Evolutionary conservation across 768 basidiomycete species (phyloP).

Genomic region (Tremella fuciformis): DNA sequence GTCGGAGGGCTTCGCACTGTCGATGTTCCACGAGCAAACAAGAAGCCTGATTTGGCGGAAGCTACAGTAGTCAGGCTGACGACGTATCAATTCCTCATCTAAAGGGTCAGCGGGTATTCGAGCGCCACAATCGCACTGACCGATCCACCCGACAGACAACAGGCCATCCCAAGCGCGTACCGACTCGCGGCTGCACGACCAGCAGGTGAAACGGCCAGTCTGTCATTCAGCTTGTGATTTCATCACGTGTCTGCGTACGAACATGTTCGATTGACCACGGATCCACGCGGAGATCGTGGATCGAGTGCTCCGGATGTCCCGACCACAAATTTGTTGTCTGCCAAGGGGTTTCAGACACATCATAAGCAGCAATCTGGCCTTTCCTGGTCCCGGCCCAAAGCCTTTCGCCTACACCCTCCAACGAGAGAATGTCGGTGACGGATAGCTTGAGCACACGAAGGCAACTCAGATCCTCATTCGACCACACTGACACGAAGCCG

Average conservation of each 20-base stretch:
- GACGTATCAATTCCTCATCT: conserved; percentile 71
- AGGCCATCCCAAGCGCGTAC: conserved; percentile 87
- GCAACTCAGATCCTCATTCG: conserved; percentile 56
- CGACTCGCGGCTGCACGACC: conserved; percentile 72
- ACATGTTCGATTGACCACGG: conserved; percentile 69
- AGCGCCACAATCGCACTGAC: conserved; percentile 57
- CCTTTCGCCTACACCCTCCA: conserved; percentile 78
- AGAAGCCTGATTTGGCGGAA: conserved; percentile 76
- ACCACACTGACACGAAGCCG: conserved; percentile 84
- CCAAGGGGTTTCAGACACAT: conserved; percentile 70
- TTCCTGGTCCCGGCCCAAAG: conserved; percentile 85
- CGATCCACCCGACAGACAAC: conserved; percentile 77
- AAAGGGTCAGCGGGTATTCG: not conserved
- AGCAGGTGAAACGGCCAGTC: conserved; percentile 60
- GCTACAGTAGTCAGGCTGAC: conserved; percentile 71
- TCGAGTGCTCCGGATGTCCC: conserved; percentile 68
- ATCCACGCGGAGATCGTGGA: conserved; percentile 67
- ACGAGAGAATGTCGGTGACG: conserved; percentile 71
- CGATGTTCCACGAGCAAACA: conserved; percentile 88
- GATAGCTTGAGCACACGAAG: conserved; percentile 75
- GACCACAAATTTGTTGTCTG: conserved; percentile 80
- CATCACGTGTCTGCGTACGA: conserved; percentile 39
- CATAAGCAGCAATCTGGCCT: conserved; percentile 78
- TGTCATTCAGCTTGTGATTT: conserved; percentile 15
- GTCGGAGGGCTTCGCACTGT: conserved; percentile 76